A percentile compares a stretch with the other conserved stretches of the same genome.
phyloP scores from a whole-genome alignment of 73 alveolate genomes.

The Tetrahymena malaccensis region DNA sequence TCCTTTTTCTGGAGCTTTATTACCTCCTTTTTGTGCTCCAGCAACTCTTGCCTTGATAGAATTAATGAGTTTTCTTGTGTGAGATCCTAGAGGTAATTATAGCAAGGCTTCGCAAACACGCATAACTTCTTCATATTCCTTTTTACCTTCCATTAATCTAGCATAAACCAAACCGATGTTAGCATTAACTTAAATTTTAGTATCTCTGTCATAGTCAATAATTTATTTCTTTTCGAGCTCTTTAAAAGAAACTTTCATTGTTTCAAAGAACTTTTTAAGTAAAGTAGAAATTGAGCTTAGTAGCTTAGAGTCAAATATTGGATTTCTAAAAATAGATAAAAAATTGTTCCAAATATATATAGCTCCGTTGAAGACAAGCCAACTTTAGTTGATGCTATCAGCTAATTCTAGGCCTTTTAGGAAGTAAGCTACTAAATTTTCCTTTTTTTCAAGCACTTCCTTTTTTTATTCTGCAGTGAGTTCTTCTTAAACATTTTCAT shows the following conservation, averaged over 20 bases:
- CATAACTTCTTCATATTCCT: slow-evolving; percentile 81
- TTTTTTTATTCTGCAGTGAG: slow-evolving; percentile 72
- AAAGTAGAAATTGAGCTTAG: slow-evolving; percentile 75
- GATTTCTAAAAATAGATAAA: slow-evolving; percentile 73
- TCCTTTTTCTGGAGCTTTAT: slow-evolving; percentile 34
- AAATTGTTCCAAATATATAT: slow-evolving; percentile 92
- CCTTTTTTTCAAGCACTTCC: slow-evolving; percentile 73
- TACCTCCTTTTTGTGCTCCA: slow-evolving; percentile 47
- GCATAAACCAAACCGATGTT: slow-evolving; percentile 75
- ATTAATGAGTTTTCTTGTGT: slow-evolving; percentile 84
- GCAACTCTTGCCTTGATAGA: slow-evolving; percentile 86
- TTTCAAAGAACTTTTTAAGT: slow-evolving; percentile 84
- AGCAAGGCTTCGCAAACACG: slow-evolving; percentile 85
- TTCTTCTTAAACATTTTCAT: slow-evolving; percentile 48
- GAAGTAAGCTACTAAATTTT: slow-evolving; percentile 67
- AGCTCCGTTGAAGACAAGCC: slow-evolving; percentile 93
- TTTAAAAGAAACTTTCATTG: slow-evolving; percentile 78
- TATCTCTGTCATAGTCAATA: slow-evolving; percentile 79
- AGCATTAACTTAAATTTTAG: slow-evolving; percentile 78
- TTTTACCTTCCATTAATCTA: slow-evolving; percentile 73
- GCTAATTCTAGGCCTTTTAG: slow-evolving; percentile 86
- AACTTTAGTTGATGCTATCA: slow-evolving; percentile 78
- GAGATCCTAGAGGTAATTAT: slow-evolving; percentile 76
- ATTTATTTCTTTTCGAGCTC: slow-evolving; percentile 38
- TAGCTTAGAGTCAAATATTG: slow-evolving; percentile 71